Conservation (phyloP, 345 rosid species). For the Euphorbia lathyris region DNA sequence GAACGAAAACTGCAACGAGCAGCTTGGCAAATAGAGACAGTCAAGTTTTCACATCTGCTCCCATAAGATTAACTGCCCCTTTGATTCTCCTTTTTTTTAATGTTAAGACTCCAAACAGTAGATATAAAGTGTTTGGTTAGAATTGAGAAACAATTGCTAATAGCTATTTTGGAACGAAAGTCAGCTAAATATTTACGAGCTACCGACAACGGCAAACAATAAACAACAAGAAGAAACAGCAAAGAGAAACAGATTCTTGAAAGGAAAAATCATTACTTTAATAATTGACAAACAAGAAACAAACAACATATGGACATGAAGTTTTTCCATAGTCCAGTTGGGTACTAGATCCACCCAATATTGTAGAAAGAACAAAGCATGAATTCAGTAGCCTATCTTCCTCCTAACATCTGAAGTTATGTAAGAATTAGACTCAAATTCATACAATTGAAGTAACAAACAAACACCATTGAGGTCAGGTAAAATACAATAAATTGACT, state of each 20-base stretch:
- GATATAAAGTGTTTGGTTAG: too few species aligned
- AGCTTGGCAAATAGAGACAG: background rate
- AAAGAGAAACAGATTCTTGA: background rate
- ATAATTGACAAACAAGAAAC: background rate
- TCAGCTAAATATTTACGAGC: too few species aligned
- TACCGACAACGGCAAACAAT: too few species aligned
- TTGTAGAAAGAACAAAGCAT: background rate
- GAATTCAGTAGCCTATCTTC: background rate
- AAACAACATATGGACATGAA: background rate
- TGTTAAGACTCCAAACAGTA: too few species aligned
- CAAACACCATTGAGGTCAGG: background rate
- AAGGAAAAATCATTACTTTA: background rate
- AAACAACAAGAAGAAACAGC: too few species aligned
- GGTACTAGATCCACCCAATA: constrained; percentile 5
- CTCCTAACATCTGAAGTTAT: background rate
- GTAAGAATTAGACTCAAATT: background rate
- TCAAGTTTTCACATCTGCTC: background rate
- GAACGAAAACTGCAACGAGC: background rate
- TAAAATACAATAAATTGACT: background rate
- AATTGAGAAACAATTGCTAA: too few species aligned
- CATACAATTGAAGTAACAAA: background rate
- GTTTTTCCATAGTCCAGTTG: background rate
- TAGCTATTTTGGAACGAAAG: too few species aligned
- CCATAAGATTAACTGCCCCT: too few species aligned
- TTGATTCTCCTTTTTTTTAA: too few species aligned